Percentiles rank a stretch among this genome's conserved stretches.
Evolutionary conservation across 2,329 filamentous ascomycete species (phyloP).

Genomic region (Thelonectria rubi): DNA sequence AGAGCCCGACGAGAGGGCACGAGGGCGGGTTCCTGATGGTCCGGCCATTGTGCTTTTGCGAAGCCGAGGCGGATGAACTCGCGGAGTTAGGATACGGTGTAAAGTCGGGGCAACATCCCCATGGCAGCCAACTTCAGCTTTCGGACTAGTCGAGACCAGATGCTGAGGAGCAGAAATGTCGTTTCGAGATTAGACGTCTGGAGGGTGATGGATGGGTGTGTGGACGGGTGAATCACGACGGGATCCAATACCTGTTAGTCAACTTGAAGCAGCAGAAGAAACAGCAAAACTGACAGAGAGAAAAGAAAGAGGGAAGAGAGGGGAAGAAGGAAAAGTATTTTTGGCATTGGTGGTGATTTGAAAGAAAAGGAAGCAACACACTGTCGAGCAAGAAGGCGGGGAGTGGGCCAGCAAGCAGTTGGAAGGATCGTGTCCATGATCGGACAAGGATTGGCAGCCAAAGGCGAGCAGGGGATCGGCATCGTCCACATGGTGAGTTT

Average conservation of each 20-base stretch:
- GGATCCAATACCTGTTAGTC: not conserved
- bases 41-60: constrained; percentile 29
- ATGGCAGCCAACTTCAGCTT: constrained; percentile 18
- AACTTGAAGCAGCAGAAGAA: not conserved
- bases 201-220: not conserved
- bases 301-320: not conserved
- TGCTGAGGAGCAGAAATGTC: too few relatives aligned
- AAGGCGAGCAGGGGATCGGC: not conserved
- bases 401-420: not conserved
- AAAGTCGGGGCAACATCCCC: constrained; percentile 19
- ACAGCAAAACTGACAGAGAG: not conserved
- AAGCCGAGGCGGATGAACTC: not conserved
- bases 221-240: not conserved
- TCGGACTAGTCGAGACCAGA: not conserved
- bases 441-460: not conserved
- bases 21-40: constrained; percentile 5
- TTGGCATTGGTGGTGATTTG: not conserved
- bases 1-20: not conserved
- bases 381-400: not conserved
- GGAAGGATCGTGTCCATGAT: not conserved
- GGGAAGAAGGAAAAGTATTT: not conserved
- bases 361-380: not conserved
- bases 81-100: constrained; percentile 3
- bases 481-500: too few relatives aligned
- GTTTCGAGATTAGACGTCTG: not conserved